Percentiles rank a stretch among this genome's conserved stretches.
These are phyloP conservation scores for Zizania latifolia DNA, from an alignment of 176 grass and related monocot genomes.

Conservation along the genomic window DNA sequence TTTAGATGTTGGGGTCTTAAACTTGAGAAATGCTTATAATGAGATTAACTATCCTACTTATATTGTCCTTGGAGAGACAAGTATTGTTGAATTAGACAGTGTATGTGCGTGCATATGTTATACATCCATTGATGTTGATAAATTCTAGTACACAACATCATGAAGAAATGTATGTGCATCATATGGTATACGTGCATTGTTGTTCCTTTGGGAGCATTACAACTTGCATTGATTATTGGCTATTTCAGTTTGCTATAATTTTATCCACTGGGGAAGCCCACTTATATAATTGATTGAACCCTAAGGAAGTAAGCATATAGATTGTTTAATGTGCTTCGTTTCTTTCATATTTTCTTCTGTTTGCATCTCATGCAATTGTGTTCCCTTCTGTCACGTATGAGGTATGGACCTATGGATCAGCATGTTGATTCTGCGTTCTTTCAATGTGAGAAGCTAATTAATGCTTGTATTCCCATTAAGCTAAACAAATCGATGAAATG, in stretches of 20 bases:
- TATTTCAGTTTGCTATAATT: conserved; percentile 3
- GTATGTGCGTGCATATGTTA: no score
- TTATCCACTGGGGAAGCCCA: not conserved
- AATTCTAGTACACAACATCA: conserved; percentile 2
- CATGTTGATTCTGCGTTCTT: not conserved
- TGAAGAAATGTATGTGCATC: not conserved
- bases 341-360: conserved; percentile 15
- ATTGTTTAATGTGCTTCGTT: conserved; percentile 1
- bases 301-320: not conserved
- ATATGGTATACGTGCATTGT: conserved; percentile 25
- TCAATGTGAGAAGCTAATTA: not conserved
- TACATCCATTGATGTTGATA: no score
- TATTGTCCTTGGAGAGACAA: not conserved
- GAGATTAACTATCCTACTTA: no score
- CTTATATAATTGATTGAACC: conserved; percentile 9
- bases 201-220: not conserved
- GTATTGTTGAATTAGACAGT: conserved; percentile 6
- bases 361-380: conserved; percentile 28
- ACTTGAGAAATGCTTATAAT: conserved; percentile 9
- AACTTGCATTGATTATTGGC: conserved; percentile 23
- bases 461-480: not conserved
- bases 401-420: not conserved
- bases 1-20: not conserved
- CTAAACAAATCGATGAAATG: not conserved
- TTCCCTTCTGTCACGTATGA: conserved; percentile 20